Evolutionary conservation across 1,284 basidiomycete species (phyloP), one percentile per base, ranked within the genome.

Genomic region (Naganishia sp.): DNA sequence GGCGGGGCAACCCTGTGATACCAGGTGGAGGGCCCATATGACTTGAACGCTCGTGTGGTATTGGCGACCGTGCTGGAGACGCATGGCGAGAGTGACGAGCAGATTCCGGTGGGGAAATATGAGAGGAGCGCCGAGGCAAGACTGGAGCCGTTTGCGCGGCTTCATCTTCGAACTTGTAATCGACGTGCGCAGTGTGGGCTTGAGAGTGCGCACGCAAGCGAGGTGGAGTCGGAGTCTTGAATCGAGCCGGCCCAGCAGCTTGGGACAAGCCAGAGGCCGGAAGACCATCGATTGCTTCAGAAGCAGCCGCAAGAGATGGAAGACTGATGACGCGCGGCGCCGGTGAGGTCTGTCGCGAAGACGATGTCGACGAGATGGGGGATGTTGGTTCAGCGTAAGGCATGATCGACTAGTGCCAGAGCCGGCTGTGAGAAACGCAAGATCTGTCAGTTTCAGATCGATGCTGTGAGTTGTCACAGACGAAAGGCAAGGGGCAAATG

Each of bases 311-410:
- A 28, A 61, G 50, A 9, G 58, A 61, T 23, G 61, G 61, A 6
- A 63, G 51, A 15, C 28, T n/a, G 51, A 18, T 51, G 55, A 21
- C 55, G 52, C 41, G 56, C 10, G 31, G 28, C 42, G 1, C 41
- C 25, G 47, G 51, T n/a, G 58, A 62, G n/a, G 21, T 42, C 45
- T 43, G 47, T 51, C 58, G 47, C 13, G 76, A 73, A 10, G 76
- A 74, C 18, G 71, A 65, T 11, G 72, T 47, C 2, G 76, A 74
- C 1, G 75, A 70, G 13, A 58, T 10, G 4, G 68, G 70, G 1
- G 75, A 75, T 7, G 73, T 74, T 13, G 78, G 78, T 49, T 75
- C 74, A 13, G 77, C 72, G 75, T 79, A 79, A 13, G 77, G 77
- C 78, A 79, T 79, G 52, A 49, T 73, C n/a, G 54, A 15, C 15